phyloP scores from a whole-genome alignment of 495 filamentous ascomycete species.

The Rostrohypoxylon terebratum region DNA sequence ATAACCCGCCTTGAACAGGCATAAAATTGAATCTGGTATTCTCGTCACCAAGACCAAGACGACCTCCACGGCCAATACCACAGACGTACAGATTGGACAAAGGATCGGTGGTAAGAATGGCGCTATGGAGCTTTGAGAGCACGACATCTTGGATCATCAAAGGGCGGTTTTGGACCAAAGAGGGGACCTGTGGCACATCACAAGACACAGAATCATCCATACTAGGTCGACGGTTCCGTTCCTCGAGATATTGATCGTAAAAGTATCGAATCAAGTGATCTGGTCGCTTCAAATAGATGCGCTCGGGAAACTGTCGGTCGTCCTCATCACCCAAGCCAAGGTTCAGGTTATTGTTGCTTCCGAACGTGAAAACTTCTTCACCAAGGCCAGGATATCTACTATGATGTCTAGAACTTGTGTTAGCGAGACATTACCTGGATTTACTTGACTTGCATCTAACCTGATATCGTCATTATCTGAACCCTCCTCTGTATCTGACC shows the following conservation, averaged over 20 bases:
- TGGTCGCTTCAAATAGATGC: conserved; percentile 80
- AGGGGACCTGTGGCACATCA: conserved; percentile 68
- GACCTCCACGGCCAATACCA: conserved; percentile 89
- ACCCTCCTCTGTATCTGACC: conserved; percentile 56
- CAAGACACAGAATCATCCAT: conserved; percentile 46
- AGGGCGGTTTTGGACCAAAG: conserved; percentile 73
- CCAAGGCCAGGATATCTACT: conserved; percentile 61
- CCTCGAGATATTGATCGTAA: conserved; percentile 68
- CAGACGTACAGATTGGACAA: conserved; percentile 93
- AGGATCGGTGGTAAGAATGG: conserved; percentile 88
- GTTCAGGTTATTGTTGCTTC: conserved; percentile 93
- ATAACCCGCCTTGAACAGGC: conserved; percentile 77
- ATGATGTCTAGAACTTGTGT: conserved; percentile 32
- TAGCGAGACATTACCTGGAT: conserved; percentile 4
- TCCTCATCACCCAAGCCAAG: conserved; percentile 93
- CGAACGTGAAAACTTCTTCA: conserved; percentile 91
- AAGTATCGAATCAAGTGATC: conserved; percentile 79
- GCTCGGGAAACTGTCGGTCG: conserved; percentile 92
- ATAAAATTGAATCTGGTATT: conserved; percentile 85
- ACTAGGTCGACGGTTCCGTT: conserved; percentile 32
- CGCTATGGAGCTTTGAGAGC: conserved; percentile 93
- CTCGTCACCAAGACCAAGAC: conserved; percentile 91
- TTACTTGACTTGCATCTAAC: conserved; percentile 28
- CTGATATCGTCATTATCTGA: conserved; percentile 40
- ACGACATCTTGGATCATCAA: conserved; percentile 79